Evolutionary conservation across 495 filamentous ascomycete genomes (phyloP), one percentile per base, ranked within the genome.

Genomic region (Penicillium manginii): DNA sequence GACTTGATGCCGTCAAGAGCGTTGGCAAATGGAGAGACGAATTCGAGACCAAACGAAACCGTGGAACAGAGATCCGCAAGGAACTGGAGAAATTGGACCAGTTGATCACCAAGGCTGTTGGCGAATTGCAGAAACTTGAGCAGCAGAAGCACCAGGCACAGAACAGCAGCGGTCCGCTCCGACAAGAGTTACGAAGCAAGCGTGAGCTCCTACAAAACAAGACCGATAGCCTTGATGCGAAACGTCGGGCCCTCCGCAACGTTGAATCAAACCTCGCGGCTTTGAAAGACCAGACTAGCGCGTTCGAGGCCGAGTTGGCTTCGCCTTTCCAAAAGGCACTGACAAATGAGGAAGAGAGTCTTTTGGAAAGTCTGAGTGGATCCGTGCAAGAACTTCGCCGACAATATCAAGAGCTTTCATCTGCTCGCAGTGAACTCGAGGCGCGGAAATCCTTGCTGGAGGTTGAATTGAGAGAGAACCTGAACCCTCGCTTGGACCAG

Each of bases 241-340:
- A 93, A 64, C 75, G 81, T 33, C 76, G 79, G 9, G 84, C 87
- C 21, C 82, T 81, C 40, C 88, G 87, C n/a, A 89, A 86, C 50
- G 85, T 96, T 9, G 87, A 94, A 50, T 81, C 82, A 40, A 86
- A 88, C 56, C 77, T 96, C 62, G 90, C 88, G 57, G 84, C 88
- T 50, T 74, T 93, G 42, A 85, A 84, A 48, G 88, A 91, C 48
- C 88, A 90, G 59, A 81, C 93, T 54, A 79, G 69, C 32, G 85
- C 88, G 0, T 88, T 92, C 63, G 84, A 93, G 66, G 81, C 84
- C 11, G 94, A 99, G 69, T 70, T 97, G 50, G 81, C 81, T 1
- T 90, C 92, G 4, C 86, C 92, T 15, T 98, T 97, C 80, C 96
- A 96, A 76, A 98, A 97, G 68, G 85, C 90, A 17, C 81, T 99